Base-by-base conservation (phyloP, 1,139 yeast genomes). In the Diutina siamensis region DNA sequence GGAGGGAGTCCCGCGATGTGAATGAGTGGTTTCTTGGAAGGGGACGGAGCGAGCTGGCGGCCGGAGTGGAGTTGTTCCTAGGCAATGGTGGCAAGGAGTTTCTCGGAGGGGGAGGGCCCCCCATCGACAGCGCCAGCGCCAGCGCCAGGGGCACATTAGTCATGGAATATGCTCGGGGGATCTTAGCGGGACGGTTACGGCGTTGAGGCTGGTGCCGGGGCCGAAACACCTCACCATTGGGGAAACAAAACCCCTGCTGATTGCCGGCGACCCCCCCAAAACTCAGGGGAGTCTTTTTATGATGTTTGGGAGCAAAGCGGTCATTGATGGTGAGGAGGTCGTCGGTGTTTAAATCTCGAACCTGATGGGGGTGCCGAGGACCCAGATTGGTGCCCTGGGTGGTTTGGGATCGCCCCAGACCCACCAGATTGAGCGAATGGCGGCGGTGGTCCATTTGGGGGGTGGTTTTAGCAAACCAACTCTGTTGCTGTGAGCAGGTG, bases 161-260 rank as follows among this genome's bases (percentile, higher is more conserved):
- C 42, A 38, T 38, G 20, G 25, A 25, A 8, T 40, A 42, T 45
- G 47, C 46, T 35, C 21, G 38, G 19, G 48, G 51, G 40, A 64
- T 49, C 49, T 64, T 63, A 15, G 53, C 54, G 5, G 76, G 76
- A 47, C 71, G 59, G 44, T 64, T 56, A 46, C 76, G 60, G 45
- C 59, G 62, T 12, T 63, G 50, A 1, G 74, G 72, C 15, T 65
- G 59, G 42, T 57, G 56, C 41, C 78, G 55, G 1, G 80, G 79
- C 32, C 74, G 59, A 54, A 74, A 75, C 3, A 74, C 65, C 53
- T 74, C 80, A 45, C 80, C 80, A 54, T 75, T 74, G 12, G 80
- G 79, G 53, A 74, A 75, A 50, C 63, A 67, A 53, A 67, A 73
- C 18, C 28, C 40, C 36, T 15, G 46, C 35, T 17, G 22, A 21